Evolutionary conservation across 2,329 filamentous ascomycete species (phyloP).

Genomic region (Penicillium italicum): DNA sequence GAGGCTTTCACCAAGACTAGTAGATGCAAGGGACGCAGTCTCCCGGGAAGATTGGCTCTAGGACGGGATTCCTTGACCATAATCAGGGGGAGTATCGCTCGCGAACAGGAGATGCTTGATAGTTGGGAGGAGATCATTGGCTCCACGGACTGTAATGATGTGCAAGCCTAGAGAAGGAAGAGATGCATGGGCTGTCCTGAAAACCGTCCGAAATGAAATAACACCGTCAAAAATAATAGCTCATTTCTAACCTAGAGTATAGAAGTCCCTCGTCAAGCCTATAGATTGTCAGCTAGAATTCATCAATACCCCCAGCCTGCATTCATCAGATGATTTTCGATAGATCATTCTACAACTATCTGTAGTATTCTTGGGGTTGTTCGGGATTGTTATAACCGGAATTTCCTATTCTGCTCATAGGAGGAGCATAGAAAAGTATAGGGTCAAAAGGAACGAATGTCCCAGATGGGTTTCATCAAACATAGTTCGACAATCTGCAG

Average conservation of each 20-base stretch:
- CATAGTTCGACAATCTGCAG: not conserved
- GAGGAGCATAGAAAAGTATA: not conserved
- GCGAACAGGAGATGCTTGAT: not conserved
- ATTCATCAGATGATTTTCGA: too few relatives aligned
- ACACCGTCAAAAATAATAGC: not conserved
- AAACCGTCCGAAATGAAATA: not conserved
- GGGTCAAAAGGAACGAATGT: not conserved
- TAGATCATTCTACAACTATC: too few relatives aligned
- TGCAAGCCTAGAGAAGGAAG: not conserved
- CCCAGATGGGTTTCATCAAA: not conserved
- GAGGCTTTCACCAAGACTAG: constrained; percentile 13
- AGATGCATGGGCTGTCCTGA: not conserved
- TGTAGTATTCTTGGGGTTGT: not conserved
- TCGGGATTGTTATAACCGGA: not conserved
- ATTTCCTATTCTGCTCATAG: not conserved
- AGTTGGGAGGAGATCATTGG: not conserved
- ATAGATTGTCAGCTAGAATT: too few relatives aligned
- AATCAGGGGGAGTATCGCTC: not conserved
- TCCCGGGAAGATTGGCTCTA: constrained; percentile 1
- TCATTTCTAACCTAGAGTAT: not conserved
- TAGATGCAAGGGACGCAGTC: not conserved
- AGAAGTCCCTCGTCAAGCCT: too few relatives aligned
- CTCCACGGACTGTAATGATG: not conserved
- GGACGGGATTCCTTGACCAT: not conserved
- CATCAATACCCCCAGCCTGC: too few relatives aligned